These are phyloP conservation scores for Geranium brycei DNA, from an alignment of 345 rosid genomes.

Conservation along the genomic window DNA sequence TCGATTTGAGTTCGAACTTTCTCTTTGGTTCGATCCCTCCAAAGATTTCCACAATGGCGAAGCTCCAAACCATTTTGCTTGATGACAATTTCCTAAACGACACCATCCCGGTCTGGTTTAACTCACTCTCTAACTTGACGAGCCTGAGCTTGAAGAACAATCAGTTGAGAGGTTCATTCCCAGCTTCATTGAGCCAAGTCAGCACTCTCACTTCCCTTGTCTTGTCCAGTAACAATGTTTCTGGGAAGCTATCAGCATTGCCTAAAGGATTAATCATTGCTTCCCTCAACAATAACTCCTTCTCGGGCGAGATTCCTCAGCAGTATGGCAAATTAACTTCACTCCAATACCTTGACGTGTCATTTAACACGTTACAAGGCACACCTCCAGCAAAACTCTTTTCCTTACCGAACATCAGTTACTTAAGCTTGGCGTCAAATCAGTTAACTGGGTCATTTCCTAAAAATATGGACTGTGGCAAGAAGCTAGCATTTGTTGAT, in stretches of 20 bases:
- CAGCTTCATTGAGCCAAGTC: constrained; percentile 19
- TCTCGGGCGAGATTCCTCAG: constrained; percentile 29
- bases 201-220: constrained; percentile 19
- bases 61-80: constrained; percentile 38
- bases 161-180: constrained; percentile 30
- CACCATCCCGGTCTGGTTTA: constrained; percentile 45
- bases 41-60: constrained; percentile 46
- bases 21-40: constrained; percentile 60
- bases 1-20: constrained; percentile 58
- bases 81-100: constrained; percentile 54
- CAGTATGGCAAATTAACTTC: constrained; percentile 22
- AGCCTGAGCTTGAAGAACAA: constrained; percentile 37
- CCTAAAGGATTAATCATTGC: constrained; percentile 32
- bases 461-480: constrained; percentile 33
- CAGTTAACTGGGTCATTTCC: constrained; percentile 42
- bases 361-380: constrained; percentile 29
- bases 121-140: constrained; percentile 5
- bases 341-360: constrained; percentile 31
- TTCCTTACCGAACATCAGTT: constrained; percentile 38
- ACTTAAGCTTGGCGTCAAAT: constrained; percentile 45
- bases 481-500: constrained; percentile 41
- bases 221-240: constrained; percentile 25
- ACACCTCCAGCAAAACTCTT: constrained; percentile 31
- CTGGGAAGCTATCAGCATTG: constrained; percentile 28
- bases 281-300: constrained; percentile 28